Evolutionary conservation across 2,329 filamentous ascomycete genomes (phyloP).

Genomic region (Neopestalotiopsis sp.): DNA sequence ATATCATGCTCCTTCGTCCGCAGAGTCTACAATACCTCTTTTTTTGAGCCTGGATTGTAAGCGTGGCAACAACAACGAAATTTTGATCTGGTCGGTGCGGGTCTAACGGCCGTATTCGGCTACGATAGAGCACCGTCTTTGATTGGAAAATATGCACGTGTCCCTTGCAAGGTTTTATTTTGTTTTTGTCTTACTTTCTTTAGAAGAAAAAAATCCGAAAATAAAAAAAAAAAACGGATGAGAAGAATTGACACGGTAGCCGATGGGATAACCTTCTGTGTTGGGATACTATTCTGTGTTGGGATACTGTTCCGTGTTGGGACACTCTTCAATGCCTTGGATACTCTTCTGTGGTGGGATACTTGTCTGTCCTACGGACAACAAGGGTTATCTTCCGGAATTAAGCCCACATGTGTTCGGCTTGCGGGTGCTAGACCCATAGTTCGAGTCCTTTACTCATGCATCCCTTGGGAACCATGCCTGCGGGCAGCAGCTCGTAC

Average conservation of each 20-base stretch:
- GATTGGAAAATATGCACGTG: background rate
- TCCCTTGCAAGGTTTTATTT: conserved; percentile 1
- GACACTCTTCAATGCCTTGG: no score
- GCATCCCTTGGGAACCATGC: no score
- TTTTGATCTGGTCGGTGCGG: conserved; percentile 3
- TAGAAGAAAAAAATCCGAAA: no score
- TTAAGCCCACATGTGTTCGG: no score
- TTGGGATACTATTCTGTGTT: background rate
- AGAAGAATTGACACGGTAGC: no score
- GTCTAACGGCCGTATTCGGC: background rate
- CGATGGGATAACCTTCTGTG: background rate
- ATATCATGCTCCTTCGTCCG: conserved; percentile 2
- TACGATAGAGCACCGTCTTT: background rate
- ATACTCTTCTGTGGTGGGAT: no score
- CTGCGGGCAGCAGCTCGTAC: no score
- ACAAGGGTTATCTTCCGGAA: conserved; percentile 22
- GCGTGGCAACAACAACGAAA: background rate
- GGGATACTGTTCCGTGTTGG: background rate
- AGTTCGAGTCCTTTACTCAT: no score
- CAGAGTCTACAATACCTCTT: conserved; percentile 4
- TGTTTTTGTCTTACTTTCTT: no score
- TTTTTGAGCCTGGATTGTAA: conserved; percentile 3
- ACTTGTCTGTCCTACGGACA: no score
- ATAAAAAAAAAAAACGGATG: no score
- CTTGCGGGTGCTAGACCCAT: no score